These are phyloP conservation scores for Pisolithus thermaeus DNA, from an alignment of 1,284 basidiomycete species.

Conservation along the genomic window DNA sequence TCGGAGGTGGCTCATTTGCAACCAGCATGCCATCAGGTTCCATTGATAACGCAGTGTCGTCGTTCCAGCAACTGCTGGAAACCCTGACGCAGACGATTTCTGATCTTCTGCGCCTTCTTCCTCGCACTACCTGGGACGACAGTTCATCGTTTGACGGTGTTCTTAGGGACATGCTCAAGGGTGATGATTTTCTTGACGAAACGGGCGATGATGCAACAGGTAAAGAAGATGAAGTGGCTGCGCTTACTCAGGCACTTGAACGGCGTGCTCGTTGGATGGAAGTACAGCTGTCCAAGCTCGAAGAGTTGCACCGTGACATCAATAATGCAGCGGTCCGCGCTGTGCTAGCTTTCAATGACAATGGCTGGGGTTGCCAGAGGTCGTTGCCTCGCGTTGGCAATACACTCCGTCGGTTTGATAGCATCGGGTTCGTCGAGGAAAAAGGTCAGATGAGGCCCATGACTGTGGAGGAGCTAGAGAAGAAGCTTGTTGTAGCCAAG, in stretches of 20 bases:
- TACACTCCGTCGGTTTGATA: constrained; percentile 63
- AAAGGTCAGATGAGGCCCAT: constrained; percentile 45
- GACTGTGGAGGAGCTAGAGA: constrained; percentile 66
- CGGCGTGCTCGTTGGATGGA: constrained; percentile 86
- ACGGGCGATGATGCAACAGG: constrained; percentile 54
- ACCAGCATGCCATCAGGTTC: constrained; percentile 75
- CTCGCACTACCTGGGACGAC: constrained; percentile 81
- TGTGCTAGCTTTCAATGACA: constrained; percentile 75
- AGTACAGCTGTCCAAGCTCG: constrained; percentile 76
- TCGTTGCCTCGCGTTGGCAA: constrained; percentile 62
- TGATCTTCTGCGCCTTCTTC: constrained; percentile 71
- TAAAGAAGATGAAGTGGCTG: constrained; percentile 74
- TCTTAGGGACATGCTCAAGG: constrained; percentile 77
- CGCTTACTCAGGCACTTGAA: constrained; percentile 74
- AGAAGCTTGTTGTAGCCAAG: constrained; percentile 61
- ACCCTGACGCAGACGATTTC: constrained; percentile 83
- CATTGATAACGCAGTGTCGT: constrained; percentile 79
- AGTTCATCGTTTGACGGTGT: constrained; percentile 82
- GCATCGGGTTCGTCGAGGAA: constrained; percentile 50
- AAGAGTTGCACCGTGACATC: constrained; percentile 80
- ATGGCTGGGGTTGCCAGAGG: constrained; percentile 69
- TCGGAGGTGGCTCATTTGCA: constrained; percentile 79
- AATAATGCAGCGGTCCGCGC: constrained; percentile 79
- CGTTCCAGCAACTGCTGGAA: constrained; percentile 79
- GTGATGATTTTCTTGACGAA: constrained; percentile 77